These are phyloP conservation scores for Coemansia guatemalensis DNA, from an alignment of 192 early-diverging fungal species.

Conservation along the genomic window DNA sequence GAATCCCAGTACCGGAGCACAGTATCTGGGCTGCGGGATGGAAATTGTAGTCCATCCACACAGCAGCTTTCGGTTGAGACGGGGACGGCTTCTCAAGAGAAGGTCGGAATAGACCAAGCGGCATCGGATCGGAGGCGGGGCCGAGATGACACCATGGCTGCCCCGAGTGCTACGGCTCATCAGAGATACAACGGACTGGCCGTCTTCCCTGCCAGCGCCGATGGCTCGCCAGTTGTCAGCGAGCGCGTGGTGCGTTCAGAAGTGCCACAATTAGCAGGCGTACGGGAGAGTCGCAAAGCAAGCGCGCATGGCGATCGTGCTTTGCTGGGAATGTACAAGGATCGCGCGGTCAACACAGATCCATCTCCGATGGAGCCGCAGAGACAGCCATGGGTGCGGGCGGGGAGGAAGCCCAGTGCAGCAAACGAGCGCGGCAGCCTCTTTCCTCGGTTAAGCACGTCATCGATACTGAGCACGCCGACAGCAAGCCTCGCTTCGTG, in stretches of 20 bases:
- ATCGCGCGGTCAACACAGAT: background rate
- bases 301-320: slow-evolving; percentile 3
- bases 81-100: background rate
- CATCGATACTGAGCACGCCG: slow-evolving; percentile 41
- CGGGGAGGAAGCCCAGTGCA: slow-evolving; percentile 4
- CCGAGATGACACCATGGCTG: background rate
- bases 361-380: background rate
- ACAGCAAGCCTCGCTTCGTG: slow-evolving; percentile 37
- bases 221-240: background rate
- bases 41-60: background rate
- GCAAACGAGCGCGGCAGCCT: background rate
- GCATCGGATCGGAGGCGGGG: background rate
- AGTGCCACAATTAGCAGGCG: background rate
- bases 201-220: background rate
- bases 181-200: background rate
- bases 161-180: background rate
- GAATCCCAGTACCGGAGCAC: background rate
- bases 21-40: background rate
- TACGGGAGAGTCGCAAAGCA: slow-evolving; percentile 5
- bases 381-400: slow-evolving; percentile 2
- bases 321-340: background rate
- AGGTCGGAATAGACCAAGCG: background rate
- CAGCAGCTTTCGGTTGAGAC: background rate
- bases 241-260: background rate
- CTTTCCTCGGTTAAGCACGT: slow-evolving; percentile 33